Percentiles rank a stretch among this genome's conserved stretches.
These are phyloP conservation scores for Carex kokanica DNA, from an alignment of 176 grass and related monocot species.

Conservation along the genomic window DNA sequence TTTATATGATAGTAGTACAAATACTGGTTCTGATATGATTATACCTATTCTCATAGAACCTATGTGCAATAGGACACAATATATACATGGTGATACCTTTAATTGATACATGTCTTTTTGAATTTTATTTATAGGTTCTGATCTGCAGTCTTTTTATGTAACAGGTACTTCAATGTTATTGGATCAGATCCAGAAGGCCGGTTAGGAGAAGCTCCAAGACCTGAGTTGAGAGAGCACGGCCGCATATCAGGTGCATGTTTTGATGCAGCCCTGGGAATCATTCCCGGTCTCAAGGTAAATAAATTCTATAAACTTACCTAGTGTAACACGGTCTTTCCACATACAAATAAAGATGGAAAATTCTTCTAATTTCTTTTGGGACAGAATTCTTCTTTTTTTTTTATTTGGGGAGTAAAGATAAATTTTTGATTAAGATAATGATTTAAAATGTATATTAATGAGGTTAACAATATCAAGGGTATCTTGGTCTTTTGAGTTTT, in stretches of 20 bases:
- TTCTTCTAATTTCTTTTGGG: not conserved
- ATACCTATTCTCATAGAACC: not conserved
- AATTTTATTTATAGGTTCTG: not conserved
- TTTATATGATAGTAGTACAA: not conserved
- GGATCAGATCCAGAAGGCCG: conserved; percentile 87
- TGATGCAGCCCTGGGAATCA: conserved; percentile 78
- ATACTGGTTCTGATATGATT: not conserved
- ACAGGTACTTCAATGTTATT: conserved; percentile 96
- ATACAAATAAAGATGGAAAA: not conserved
- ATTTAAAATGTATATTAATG: not conserved
- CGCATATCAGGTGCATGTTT: conserved; percentile 94
- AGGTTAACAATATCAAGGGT: not conserved
- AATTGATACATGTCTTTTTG: not conserved
- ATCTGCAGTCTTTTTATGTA: not conserved
- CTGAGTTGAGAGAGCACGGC: conserved; percentile 75
- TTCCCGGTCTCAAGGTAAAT: conserved; percentile 73
- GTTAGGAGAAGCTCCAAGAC: conserved; percentile 77
- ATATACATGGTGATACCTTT: not conserved
- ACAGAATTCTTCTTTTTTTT: not conserved
- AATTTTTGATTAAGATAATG: not conserved
- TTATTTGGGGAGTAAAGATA: not conserved
- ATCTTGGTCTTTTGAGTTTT: not conserved
- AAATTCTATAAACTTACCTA: not conserved
- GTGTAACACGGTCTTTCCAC: not conserved
- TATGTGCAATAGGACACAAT: not conserved